Base-by-base conservation (phyloP, 2,329 filamentous ascomycete genomes). In the Pseudogymnoascus sp. region DNA sequence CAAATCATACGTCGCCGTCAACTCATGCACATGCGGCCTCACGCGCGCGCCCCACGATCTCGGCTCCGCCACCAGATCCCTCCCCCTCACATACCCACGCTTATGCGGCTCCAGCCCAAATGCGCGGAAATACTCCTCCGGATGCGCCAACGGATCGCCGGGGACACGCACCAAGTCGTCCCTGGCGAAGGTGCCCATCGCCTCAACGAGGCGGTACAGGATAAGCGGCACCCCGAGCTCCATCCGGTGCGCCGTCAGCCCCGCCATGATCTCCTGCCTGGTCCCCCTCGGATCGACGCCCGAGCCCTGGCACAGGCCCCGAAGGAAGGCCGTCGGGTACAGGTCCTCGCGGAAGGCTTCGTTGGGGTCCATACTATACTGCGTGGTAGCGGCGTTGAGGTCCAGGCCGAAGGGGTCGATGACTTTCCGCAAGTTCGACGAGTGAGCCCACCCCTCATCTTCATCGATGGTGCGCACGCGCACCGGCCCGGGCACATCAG, bases 331-430 rank as follows among this genome's bases (percentile, higher is more conserved):
- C 4, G 26, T 56, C 46, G 46, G n/a, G 10, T 56, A 56, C 8
- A 56, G 26, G 26, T 33, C 46, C 46, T 56, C 46, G 26, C 46
- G 46, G n/a, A 56, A 56, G 7, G 46, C 46, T 26, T 56, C 46
- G 26, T 56, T 56, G 46, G 46, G 26, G 10, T 56, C 46, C 46
- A 56, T 56, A 19, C 46, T 56, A 19, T 56, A 56, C 46, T 56
- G 46, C 46, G 46, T 56, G n/a, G 46, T 56, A 0, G 26, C 46
- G 26, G 14, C 16, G 7, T 56, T 56, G 26, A 33, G 4, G 5
- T 56, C 46, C 8, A 56, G 5, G 1, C 46, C 46, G 26, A 56
- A 56, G 8, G 46, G 26, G 8, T 56, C 26, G 1, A 26, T 56
- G n/a, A 56, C n/a, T 6, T 33, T 56, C 2, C 46, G 46, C n/a